A percentile compares a stretch with the other conserved stretches of the same genome.
phyloP scores from a whole-genome alignment of 257 asterid genomes.

The Gentiana dahurica region DNA sequence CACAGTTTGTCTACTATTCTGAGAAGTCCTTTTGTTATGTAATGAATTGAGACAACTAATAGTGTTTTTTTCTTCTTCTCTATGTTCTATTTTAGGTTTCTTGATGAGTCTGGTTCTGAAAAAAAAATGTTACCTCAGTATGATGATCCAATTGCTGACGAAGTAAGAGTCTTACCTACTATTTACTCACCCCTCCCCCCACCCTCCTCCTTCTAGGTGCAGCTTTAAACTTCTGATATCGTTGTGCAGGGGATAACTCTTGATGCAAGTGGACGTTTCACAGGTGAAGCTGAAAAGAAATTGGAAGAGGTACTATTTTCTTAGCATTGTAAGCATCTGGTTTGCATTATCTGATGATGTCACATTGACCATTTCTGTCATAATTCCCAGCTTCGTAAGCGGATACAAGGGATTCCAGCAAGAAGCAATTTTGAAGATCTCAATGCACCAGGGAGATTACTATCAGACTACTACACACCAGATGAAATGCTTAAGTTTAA shows the following conservation, averaged over 20 bases:
- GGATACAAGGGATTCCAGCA: conserved; percentile 64
- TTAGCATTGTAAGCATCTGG: conserved; percentile 8
- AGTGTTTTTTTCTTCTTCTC: conserved; percentile 1
- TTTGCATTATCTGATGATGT: conserved; percentile 6
- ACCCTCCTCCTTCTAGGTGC: neutral
- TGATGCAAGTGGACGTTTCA: conserved; percentile 80
- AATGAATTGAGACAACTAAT: conserved; percentile 9
- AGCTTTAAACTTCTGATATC: conserved; percentile 14
- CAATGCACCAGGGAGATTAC: conserved; percentile 39
- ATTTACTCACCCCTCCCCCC: neutral
- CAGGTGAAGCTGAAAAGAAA: conserved; percentile 85
- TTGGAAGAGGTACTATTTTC: conserved; percentile 61
- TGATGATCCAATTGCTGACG: conserved; percentile 82
- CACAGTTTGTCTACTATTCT: neutral
- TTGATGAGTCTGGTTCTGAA: conserved; percentile 45
- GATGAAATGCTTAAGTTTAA: conserved; percentile 85
- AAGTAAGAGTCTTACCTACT: conserved; percentile 36
- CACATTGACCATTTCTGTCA: neutral
- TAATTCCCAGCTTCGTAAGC: conserved; percentile 66
- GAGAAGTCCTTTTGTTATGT: conserved; percentile 1
- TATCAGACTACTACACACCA: conserved; percentile 74
- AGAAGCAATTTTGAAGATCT: conserved; percentile 47
- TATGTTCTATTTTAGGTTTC: conserved; percentile 41
- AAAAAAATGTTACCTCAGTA: conserved; percentile 87
- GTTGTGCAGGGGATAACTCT: conserved; percentile 63